A percentile compares a stretch with the other conserved stretches of the same genome.
Conservation (phyloP, 176 grass and related monocot species). For the Paspalum vaginatum region DNA sequence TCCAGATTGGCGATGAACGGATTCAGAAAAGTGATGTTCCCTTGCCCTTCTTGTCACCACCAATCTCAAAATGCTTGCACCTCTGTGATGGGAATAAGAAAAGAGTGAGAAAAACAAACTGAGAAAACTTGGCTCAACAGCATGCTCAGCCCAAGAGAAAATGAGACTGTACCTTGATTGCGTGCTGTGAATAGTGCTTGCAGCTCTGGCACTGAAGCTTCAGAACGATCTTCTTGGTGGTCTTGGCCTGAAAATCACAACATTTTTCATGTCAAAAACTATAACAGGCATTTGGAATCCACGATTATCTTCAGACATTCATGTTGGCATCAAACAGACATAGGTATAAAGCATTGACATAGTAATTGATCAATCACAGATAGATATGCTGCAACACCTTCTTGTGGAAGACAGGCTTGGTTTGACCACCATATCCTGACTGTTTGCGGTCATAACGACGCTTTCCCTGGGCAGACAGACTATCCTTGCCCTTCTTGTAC, state of each 20-base stretch:
- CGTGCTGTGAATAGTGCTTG: constrained; percentile 83
- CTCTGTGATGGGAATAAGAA: constrained; percentile 38
- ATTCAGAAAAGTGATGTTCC: constrained; percentile 91
- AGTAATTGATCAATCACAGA: not conserved
- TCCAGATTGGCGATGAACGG: constrained; percentile 30
- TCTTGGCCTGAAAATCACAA: constrained; percentile 70
- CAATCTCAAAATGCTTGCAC: constrained; percentile 99
- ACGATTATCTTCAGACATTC: no score
- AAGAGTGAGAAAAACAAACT: constrained; percentile 14
- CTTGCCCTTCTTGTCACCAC: constrained; percentile 98
- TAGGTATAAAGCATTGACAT: not conserved
- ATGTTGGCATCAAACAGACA: not conserved
- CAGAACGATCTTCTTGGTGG: constrained; percentile 94
- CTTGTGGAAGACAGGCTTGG: constrained; percentile 97
- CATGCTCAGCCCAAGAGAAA: not conserved
- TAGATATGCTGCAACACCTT: constrained; percentile 49
- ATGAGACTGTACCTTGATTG: constrained; percentile 64
- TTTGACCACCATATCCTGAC: constrained; percentile 95
- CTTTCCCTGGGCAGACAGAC: constrained; percentile 87
- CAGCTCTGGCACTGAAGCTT: constrained; percentile 95
- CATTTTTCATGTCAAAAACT: not conserved
- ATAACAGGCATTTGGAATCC: not conserved
- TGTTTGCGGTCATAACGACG: constrained; percentile 94
- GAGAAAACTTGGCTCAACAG: not conserved
- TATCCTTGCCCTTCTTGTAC: constrained; percentile 97